A percentile compares a stretch with the other conserved stretches of the same genome.
Conservation (phyloP, 2,329 filamentous ascomycete species). For the Coniochaeta hoffmannii region DNA sequence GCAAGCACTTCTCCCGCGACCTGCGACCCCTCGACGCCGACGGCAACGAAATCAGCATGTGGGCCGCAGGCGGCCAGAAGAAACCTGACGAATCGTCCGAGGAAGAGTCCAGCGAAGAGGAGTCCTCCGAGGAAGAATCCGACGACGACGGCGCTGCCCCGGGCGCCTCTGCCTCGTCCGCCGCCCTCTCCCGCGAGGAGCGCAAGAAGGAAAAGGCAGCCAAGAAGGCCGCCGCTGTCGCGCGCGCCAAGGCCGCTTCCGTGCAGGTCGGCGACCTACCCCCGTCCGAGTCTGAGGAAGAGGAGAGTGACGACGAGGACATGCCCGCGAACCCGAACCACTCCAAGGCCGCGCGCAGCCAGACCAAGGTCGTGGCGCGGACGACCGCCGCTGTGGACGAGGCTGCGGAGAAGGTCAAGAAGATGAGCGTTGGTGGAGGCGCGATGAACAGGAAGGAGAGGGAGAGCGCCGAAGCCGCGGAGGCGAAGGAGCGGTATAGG, state of each 20-base stretch:
- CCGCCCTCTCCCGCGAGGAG: constrained; percentile 69
- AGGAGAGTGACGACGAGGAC: constrained; percentile 44
- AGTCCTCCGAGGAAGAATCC: constrained; percentile 41
- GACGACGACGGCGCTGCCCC: constrained; percentile 32
- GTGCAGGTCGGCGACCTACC: constrained; percentile 84
- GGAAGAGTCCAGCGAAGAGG: constrained; percentile 16
- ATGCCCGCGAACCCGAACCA: constrained; percentile 93
- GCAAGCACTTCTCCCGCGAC: constrained; percentile 91
- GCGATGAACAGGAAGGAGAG: constrained; percentile 44
- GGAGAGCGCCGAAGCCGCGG: constrained; percentile 76
- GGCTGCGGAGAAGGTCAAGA: constrained; percentile 47
- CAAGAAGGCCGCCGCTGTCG: constrained; percentile 82
- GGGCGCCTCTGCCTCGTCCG: constrained; percentile 33
- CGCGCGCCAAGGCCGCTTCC: constrained; percentile 60
- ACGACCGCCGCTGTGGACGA: constrained; percentile 33
- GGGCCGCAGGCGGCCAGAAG: constrained; percentile 54
- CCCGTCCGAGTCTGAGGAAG: constrained; percentile 58
- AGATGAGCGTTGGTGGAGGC: constrained; percentile 34
- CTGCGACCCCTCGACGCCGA: constrained; percentile 83
- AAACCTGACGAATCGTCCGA: constrained; percentile 18
- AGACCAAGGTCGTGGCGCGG: constrained; percentile 37
- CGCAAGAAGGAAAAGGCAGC: constrained; percentile 84
- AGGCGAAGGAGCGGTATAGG: constrained; percentile 83
- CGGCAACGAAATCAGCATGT: constrained; percentile 84
- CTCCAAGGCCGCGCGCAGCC: constrained; percentile 62